Base-by-base conservation (phyloP, 345 rosid species). In the Arabis alpina region DNA sequence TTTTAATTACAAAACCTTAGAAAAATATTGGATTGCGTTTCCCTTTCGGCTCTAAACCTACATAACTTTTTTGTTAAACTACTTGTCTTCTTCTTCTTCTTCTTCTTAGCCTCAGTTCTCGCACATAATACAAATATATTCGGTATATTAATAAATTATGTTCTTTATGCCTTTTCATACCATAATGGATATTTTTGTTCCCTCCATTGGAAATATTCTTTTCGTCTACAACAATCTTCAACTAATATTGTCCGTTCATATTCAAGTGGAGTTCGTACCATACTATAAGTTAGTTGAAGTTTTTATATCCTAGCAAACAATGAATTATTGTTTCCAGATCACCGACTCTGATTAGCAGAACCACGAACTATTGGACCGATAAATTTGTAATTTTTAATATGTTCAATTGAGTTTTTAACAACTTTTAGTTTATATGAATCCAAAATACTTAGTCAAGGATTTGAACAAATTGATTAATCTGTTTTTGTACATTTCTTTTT, bases 41-140 rank as follows among this genome's bases (percentile, higher is more conserved):
- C 24, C 59, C 72, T 73, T 73, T 73, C 59, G 66, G 66, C 71
- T 56, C 53, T 11, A 19, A 65, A 73, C 77, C 77, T 41, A 57
- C 54, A 11, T 16, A 10, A 28, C 60, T 73, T 65, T 57, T 12
- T n/a, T 48, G 3, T 2, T 3, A 13, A 58, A 54, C 69, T 62
- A 71, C 69, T 36, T 10, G 41, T 61, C 62, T 62, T 71, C 58
- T 48, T 60, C 55, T 62, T 71, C 58, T 48, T 60, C 55, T 61
- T 60, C 61, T 61, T 71, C 57, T 48, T 59, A 19, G 23, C 23
- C 54, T 61, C 15, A 32, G 28, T 52, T 53, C 13, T 44, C 54
- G 34, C 47, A 51, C 47, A 67, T 4, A 62, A n/a, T 39, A 39
- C 7, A 61, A 36, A 44, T 54, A 72, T 27, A 37, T 55, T 45